Evolutionary conservation across 306 rosid species (phyloP).

Genomic region (Pterocarpus macrocarpus): DNA sequence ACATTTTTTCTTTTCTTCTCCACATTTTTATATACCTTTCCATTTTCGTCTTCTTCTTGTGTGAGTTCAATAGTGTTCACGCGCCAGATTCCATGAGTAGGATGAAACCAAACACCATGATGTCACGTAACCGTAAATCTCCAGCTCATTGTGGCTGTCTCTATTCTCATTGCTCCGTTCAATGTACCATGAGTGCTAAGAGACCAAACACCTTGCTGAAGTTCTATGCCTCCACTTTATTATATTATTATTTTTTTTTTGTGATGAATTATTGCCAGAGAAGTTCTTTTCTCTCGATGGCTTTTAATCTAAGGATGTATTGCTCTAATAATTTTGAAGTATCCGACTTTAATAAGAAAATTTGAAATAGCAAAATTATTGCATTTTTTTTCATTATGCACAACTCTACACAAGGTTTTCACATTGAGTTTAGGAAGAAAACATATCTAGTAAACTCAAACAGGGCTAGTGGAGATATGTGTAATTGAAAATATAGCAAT

Average conservation of each 20-base stretch:
- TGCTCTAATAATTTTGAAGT: background rate
- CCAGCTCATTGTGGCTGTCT: constrained; percentile 22
- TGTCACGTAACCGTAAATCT: background rate
- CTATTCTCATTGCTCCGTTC: background rate
- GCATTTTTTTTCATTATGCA: background rate
- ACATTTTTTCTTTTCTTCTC: no score
- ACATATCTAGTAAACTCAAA: background rate
- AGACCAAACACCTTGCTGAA: background rate
- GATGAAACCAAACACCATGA: constrained; percentile 8
- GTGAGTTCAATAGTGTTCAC: background rate
- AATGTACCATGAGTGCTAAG: no score
- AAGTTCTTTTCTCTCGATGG: background rate
- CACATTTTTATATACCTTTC: background rate
- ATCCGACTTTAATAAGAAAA: background rate
- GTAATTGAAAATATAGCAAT: background rate
- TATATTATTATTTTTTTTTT: no score
- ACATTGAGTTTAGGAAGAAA: background rate
- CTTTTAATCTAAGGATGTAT: no score
- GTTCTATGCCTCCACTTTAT: background rate
- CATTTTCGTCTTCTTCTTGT: background rate
- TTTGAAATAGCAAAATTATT: background rate
- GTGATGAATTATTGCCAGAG: background rate
- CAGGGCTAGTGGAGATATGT: background rate
- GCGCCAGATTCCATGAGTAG: background rate
- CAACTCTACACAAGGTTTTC: background rate